Percentiles rank a stretch among this genome's conserved stretches.
Conservation (phyloP, 495 filamentous ascomycete species). For the Aspergillus ostianus region DNA sequence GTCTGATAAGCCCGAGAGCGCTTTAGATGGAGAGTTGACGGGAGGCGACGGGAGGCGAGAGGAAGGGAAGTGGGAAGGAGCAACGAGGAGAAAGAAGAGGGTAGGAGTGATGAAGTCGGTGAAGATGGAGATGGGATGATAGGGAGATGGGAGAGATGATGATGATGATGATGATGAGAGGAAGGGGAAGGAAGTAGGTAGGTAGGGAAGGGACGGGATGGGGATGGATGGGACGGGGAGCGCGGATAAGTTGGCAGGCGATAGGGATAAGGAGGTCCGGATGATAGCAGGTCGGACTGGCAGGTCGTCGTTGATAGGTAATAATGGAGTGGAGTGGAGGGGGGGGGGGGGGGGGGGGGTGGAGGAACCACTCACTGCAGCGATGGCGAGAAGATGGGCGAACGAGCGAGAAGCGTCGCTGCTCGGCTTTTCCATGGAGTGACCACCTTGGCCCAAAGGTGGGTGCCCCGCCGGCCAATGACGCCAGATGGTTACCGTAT, state of each 20-base stretch:
- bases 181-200: slow-evolving; percentile 34
- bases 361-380: slow-evolving; percentile 9
- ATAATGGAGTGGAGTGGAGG: slow-evolving; percentile 19
- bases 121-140: slow-evolving; percentile 18
- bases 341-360: slow-evolving; percentile 14
- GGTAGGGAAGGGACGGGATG: slow-evolving; percentile 18
- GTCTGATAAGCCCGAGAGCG: no score
- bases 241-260: slow-evolving; percentile 8
- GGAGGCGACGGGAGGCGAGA: slow-evolving; percentile 8
- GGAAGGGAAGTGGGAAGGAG: slow-evolving; percentile 13
- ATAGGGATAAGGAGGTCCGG: slow-evolving; percentile 25
- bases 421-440: slow-evolving; percentile 11
- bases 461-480: slow-evolving; percentile 6
- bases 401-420: slow-evolving; percentile 20
- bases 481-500: slow-evolving; percentile 14
- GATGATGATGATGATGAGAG: slow-evolving; percentile 26
- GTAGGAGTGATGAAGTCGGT: slow-evolving; percentile 15
- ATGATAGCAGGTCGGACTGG: slow-evolving; percentile 9
- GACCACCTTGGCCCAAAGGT: slow-evolving; percentile 5
- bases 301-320: neutral
- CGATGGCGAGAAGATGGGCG: slow-evolving; percentile 21
- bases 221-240: slow-evolving; percentile 4
- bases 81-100: slow-evolving; percentile 19
- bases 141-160: slow-evolving; percentile 15
- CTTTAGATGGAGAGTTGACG: neutral